Conservation (phyloP, 306 rosid genomes). For the Cucurbita ficifolia region DNA sequence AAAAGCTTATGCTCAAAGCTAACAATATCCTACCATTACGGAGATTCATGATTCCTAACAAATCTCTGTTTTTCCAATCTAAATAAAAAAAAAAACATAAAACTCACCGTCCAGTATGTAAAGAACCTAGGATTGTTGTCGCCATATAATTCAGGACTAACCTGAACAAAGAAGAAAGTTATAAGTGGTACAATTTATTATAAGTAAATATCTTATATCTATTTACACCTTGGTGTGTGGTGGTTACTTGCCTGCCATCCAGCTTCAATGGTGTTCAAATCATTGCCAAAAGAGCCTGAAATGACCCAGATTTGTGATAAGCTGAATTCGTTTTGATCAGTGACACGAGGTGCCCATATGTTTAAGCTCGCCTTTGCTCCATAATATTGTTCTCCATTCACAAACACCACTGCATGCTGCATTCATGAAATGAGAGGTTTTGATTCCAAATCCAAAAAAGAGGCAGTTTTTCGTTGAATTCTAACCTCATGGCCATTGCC, state of each 20-base stretch:
- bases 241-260: constrained; percentile 81
- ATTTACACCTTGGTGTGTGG: too few species aligned
- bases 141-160: constrained; percentile 61
- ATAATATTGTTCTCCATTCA: constrained; percentile 65
- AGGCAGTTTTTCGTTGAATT: neutral
- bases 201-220: too few species aligned
- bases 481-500: constrained; percentile 94
- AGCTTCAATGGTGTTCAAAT: constrained; percentile 67
- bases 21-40: too few species aligned
- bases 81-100: neutral
- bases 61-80: neutral
- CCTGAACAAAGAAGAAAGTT: constrained; percentile 28
- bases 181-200: too few species aligned
- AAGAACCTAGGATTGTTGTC: constrained; percentile 67
- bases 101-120: constrained; percentile 69
- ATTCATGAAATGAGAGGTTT: too few species aligned
- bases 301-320: constrained; percentile 74
- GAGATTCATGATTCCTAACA: too few species aligned
- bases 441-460: too few species aligned
- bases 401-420: constrained; percentile 99
- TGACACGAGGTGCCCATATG: constrained; percentile 53
- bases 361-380: constrained; percentile 63
- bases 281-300: constrained; percentile 61
- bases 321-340: constrained; percentile 51
- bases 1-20: too few species aligned